Conservation (phyloP, 495 filamentous ascomycete species). For the Cercophora scortea region DNA sequence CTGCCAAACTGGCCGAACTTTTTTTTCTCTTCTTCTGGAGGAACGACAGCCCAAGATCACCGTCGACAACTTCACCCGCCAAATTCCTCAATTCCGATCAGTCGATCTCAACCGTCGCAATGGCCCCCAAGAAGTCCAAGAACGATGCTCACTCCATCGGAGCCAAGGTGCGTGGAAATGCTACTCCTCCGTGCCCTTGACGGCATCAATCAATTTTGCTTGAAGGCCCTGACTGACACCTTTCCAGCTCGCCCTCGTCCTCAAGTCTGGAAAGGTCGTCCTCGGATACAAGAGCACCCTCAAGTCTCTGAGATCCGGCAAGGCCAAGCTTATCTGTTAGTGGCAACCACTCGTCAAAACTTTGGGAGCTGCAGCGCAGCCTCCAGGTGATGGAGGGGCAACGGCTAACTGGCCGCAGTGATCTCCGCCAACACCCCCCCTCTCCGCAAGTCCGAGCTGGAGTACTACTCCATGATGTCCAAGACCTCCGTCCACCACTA, state of each 20-base stretch:
- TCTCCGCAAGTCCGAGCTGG: constrained; percentile 89
- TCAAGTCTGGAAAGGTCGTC: constrained; percentile 82
- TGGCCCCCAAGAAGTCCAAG: constrained; percentile 94
- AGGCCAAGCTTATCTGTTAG: constrained; percentile 54
- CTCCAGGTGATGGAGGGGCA: not conserved
- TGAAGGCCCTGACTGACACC: constrained; percentile 1
- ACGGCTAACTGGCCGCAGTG: constrained; percentile 19
- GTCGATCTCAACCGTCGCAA: constrained; percentile 28
- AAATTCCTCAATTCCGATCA: constrained; percentile 4
- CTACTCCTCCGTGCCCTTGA: too few relatives aligned
- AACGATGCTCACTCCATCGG: constrained; percentile 88
- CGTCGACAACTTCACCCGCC: constrained; percentile 15
- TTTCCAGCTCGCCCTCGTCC: constrained; percentile 67
- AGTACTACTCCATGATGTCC: constrained; percentile 85
- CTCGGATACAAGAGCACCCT: constrained; percentile 93
- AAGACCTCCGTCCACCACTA: constrained; percentile 97
- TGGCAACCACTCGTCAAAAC: not conserved
- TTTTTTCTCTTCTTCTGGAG: not conserved
- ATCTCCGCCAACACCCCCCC: constrained; percentile 94
- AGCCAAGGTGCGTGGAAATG: constrained; percentile 43
- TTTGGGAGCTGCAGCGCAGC: too few relatives aligned
- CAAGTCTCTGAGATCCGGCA: constrained; percentile 85
- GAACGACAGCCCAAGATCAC: not conserved
- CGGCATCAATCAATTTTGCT: not conserved
- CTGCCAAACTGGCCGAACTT: not conserved